Conservation (phyloP, 2,329 filamentous ascomycete species). For the Paecilomyces sp. region DNA sequence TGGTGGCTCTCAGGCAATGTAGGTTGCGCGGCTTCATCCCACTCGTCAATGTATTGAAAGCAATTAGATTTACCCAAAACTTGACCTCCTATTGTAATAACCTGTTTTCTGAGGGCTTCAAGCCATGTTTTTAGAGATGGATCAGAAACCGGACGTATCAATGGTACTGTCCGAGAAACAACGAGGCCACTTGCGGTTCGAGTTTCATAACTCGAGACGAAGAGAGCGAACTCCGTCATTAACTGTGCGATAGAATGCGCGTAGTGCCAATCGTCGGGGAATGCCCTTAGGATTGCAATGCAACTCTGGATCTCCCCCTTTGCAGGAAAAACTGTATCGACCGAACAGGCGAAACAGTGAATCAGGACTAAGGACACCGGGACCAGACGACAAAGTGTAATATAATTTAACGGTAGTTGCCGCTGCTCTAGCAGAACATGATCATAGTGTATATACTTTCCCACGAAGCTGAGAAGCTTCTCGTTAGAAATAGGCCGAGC, state of each 20-base stretch:
- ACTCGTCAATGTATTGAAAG: neutral
- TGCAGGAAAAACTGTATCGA: neutral
- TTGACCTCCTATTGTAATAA: neutral
- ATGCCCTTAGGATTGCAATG: neutral
- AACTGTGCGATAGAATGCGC: neutral
- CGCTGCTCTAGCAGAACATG: constrained; percentile 37
- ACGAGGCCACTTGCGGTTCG: neutral
- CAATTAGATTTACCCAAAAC: neutral
- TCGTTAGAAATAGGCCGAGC: neutral
- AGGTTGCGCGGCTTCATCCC: neutral
- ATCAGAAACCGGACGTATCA: neutral
- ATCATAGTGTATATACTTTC: constrained; percentile 37
- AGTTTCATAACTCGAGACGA: neutral
- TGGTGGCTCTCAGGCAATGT: neutral
- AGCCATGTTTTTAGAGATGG: neutral
- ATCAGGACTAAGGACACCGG: neutral
- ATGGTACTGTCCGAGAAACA: neutral
- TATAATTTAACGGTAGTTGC: constrained; percentile 38
- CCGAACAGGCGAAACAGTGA: neutral
- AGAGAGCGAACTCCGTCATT: neutral
- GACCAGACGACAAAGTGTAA: constrained; percentile 30
- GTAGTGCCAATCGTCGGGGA: neutral
- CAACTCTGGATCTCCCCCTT: neutral
- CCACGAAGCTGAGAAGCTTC: constrained; percentile 23
- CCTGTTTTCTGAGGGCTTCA: neutral